phyloP scores from a whole-genome alignment of 495 filamentous ascomycete genomes.

The Penicillium salamii region DNA sequence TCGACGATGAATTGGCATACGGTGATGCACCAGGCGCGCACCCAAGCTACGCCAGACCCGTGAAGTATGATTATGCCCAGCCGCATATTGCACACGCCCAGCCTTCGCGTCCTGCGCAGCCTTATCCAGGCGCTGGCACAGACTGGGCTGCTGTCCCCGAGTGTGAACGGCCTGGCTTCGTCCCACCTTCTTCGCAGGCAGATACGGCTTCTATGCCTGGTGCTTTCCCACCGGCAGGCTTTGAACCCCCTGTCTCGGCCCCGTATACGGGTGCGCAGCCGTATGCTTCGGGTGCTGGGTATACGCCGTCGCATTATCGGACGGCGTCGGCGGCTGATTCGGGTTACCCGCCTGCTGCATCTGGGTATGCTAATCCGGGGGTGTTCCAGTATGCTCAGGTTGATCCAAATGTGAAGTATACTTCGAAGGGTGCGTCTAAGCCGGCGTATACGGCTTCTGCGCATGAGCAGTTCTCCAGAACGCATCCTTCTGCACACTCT shows the following conservation, averaged over 20 bases:
- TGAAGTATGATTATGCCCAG: constrained; percentile 49
- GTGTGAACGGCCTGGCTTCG: constrained; percentile 40
- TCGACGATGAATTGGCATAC: constrained; percentile 39
- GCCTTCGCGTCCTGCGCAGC: constrained; percentile 10
- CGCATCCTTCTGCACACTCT: background rate
- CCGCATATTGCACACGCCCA: constrained; percentile 25
- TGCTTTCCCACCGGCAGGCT: constrained; percentile 40
- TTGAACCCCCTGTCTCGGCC: too few species aligned
- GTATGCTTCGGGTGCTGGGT: constrained; percentile 17
- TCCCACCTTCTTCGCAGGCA: constrained; percentile 36
- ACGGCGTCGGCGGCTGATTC: constrained; percentile 24
- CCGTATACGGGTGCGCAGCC: too few species aligned
- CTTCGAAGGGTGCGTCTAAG: constrained; percentile 35
- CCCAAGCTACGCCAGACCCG: constrained; percentile 49
- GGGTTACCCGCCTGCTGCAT: constrained; percentile 10
- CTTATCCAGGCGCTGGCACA: background rate
- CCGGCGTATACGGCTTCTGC: constrained; percentile 22
- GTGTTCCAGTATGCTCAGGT: constrained; percentile 44
- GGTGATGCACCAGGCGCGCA: constrained; percentile 35
- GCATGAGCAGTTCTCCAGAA: constrained; percentile 20
- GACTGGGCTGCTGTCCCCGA: constrained; percentile 41
- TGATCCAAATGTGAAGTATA: constrained; percentile 43
- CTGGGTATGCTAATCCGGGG: constrained; percentile 31
- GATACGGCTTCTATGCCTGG: constrained; percentile 34
- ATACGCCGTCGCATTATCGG: constrained; percentile 28